Evolutionary conservation across 2,329 filamentous ascomycete species (phyloP), one percentile per base, ranked within the genome.

Genomic region (Venturiaceae sp.): DNA sequence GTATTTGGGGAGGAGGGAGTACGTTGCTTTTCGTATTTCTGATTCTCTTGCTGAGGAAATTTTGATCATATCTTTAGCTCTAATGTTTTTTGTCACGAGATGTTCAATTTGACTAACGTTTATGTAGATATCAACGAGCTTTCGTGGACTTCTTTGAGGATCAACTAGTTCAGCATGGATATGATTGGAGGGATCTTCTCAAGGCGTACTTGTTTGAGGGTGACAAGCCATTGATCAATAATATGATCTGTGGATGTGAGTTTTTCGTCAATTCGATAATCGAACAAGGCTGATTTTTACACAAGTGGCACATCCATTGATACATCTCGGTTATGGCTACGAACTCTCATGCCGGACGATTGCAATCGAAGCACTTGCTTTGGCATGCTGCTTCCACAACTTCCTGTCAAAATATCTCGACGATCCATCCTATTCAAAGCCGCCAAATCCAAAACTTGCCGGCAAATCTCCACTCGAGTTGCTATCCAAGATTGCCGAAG

Each of bases 91-190:
- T 23, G 21, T 50, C 44, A 30, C 44, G 44, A 8, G 44, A 50
- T 30, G 8, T 13, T 30, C 44, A 50, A 13, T 28, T n/a, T 28
- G 13, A 26, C 44, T 50, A 50, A 50, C n/a, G 26, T 16, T 50
- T 50, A 26, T 28, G 8, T 5, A 83, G 77, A 62, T 96, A 95
- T 68, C 90, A 99, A 72, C 83, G 92, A 60, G 92, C 91, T 0
- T 99, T 86, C 68, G 78, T 99, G 58, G 92, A 99, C 70, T 97
- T 94, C 69, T 97, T 95, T 68, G 94, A 99, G 70, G 94, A 99
- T 69, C 84, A 90, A 66, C 77, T 97, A 32, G 91, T 89, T 3
- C 75, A 77, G 19, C 82, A 85, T 65, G 79, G 83, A 36, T 97
- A 96, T 69, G 83, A 96, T 68, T 96, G 94, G 90, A 88, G 87